Conservation (phyloP, 495 filamentous ascomycete genomes). For the Choiromyces venosus region DNA sequence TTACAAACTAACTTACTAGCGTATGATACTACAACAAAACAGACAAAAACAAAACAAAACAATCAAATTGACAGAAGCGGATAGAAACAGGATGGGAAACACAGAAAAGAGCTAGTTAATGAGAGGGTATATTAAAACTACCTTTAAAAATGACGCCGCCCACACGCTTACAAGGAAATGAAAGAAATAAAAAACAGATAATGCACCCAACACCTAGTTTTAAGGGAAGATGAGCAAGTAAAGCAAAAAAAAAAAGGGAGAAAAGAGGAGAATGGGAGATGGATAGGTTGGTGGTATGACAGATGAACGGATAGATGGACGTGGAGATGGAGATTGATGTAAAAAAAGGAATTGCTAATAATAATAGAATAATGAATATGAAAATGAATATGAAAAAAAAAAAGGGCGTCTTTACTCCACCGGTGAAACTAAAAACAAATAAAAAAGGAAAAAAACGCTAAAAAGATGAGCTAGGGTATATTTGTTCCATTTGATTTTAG, state of each 20-base stretch:
- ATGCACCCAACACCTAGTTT: conserved; percentile 1
- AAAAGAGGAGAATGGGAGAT: not conserved
- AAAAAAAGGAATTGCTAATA: not conserved
- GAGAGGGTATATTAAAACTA: conserved; percentile 1
- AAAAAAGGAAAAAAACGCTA: not conserved
- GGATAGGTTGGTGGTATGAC: no score
- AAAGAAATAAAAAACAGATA: no score
- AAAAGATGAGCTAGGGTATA: not conserved
- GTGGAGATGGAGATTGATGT: not conserved
- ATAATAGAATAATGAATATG: not conserved
- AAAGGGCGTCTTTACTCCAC: not conserved
- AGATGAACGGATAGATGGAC: not conserved
- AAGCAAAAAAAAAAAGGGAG: not conserved
- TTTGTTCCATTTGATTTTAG: not conserved
- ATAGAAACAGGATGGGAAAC: no score
- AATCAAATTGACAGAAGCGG: no score
- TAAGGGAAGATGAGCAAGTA: not conserved
- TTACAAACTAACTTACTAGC: conserved; percentile 11
- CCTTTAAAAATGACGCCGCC: conserved; percentile 5
- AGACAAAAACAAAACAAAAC: no score
- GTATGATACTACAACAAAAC: not conserved
- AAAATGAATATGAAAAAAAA: not conserved
- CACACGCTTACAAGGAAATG: conserved; percentile 1
- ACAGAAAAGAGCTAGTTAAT: not conserved
- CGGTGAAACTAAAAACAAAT: not conserved